Evolutionary conservation across 495 filamentous ascomycete species (phyloP).

Genomic region (Tuber indicum): DNA sequence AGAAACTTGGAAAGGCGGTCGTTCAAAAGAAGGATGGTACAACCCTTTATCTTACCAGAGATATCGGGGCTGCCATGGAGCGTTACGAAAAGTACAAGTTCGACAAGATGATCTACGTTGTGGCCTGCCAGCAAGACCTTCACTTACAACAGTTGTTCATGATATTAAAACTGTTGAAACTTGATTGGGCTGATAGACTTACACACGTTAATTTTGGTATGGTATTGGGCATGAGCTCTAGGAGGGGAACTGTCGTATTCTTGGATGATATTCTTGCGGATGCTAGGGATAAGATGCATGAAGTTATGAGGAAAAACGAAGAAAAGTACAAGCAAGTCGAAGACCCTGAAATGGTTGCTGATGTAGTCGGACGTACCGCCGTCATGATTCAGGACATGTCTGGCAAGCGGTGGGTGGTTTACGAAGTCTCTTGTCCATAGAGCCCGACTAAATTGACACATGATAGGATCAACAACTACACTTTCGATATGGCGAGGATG

Average conservation of each 20-base stretch:
- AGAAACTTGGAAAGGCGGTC: slow-evolving; percentile 53
- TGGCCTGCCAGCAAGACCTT: slow-evolving; percentile 56
- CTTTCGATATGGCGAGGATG: slow-evolving; percentile 59
- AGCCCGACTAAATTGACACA: slow-evolving; percentile 6
- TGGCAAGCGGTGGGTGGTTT: slow-evolving; percentile 51
- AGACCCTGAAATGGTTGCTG: slow-evolving; percentile 51
- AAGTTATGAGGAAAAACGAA: slow-evolving; percentile 58
- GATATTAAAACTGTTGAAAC: slow-evolving; percentile 56
- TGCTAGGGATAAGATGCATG: slow-evolving; percentile 59
- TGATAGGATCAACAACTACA: slow-evolving; percentile 56
- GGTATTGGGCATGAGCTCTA: slow-evolving; percentile 58
- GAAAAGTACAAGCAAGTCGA: slow-evolving; percentile 57
- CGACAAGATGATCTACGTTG: slow-evolving; percentile 65
- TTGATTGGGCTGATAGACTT: slow-evolving; percentile 53
- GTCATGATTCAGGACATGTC: slow-evolving; percentile 64
- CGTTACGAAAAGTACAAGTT: slow-evolving; percentile 59
- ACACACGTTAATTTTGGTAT: slow-evolving; percentile 61
- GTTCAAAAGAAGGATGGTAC: slow-evolving; percentile 58
- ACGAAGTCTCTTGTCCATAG: neutral
- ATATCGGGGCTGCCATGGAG: slow-evolving; percentile 57
- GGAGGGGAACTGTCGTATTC: slow-evolving; percentile 54
- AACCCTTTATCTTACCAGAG: slow-evolving; percentile 59
- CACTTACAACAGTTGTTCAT: slow-evolving; percentile 61
- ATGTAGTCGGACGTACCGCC: slow-evolving; percentile 56
- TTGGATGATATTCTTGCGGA: slow-evolving; percentile 59